A percentile compares a stretch with the other conserved stretches of the same genome.
Evolutionary conservation across 305 asterid species (phyloP).

Genomic region (Solanum hybrid): DNA sequence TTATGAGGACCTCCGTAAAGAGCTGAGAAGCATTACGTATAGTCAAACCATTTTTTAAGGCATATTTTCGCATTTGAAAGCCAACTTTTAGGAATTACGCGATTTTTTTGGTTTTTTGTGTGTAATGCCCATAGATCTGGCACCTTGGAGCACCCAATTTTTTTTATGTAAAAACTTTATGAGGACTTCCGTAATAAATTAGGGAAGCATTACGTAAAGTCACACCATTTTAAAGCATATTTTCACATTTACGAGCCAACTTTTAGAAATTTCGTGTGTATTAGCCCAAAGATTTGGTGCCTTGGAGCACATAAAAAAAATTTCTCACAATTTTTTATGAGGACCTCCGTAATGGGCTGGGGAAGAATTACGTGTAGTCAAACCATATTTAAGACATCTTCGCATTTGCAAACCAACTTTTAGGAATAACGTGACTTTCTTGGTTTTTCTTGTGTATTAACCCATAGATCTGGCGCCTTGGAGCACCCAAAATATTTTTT

Average conservation of each 20-base stretch:
- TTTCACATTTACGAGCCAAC: neutral
- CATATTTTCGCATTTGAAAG: neutral
- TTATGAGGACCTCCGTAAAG: neutral
- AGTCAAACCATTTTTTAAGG: neutral
- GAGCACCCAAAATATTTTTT: neutral
- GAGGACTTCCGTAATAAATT: neutral
- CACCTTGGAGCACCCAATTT: neutral
- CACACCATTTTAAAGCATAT: neutral
- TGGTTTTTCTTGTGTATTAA: neutral
- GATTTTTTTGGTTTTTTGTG: too few relatives aligned
- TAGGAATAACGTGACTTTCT: neutral
- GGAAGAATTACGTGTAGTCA: neutral
- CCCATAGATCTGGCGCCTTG: neutral
- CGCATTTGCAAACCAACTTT: neutral
- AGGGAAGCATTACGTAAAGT: neutral
- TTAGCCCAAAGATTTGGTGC: neutral
- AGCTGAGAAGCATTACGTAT: neutral
- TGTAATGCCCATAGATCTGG: neutral
- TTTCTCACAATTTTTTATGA: too few relatives aligned
- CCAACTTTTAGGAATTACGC: neutral
- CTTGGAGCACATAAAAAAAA: neutral
- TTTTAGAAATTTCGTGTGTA: neutral
- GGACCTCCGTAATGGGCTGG: neutral
- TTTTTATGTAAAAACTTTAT: too few relatives aligned
- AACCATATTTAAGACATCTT: too few relatives aligned